Conservation (phyloP, 1,284 basidiomycete genomes). For the Pulveroboletus ridleyi region DNA sequence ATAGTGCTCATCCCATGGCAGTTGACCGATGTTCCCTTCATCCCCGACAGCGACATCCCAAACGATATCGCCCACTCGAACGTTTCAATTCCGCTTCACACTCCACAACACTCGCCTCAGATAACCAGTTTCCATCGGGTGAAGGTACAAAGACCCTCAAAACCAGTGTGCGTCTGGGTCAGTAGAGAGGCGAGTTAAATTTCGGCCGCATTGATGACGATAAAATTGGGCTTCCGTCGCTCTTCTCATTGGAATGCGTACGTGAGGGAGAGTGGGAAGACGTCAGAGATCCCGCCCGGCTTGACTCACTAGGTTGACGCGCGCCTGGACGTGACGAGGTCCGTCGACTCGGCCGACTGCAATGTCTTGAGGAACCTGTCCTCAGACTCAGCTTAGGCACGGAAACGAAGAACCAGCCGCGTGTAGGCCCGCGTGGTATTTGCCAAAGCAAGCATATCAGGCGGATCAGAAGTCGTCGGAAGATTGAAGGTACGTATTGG, state of each 20-base stretch:
- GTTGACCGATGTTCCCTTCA: constrained; percentile 78
- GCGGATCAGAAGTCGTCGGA: constrained; percentile 26
- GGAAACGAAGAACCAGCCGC: constrained; percentile 73
- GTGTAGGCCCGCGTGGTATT: constrained; percentile 73
- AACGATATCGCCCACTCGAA: constrained; percentile 76
- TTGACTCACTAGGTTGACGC: constrained; percentile 44
- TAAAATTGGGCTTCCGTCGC: constrained; percentile 17
- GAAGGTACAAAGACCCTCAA: constrained; percentile 82
- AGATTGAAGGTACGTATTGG: constrained; percentile 59
- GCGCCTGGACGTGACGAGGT: constrained; percentile 22
- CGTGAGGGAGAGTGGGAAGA: constrained; percentile 49
- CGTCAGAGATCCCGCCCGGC: constrained; percentile 70
- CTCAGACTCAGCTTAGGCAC: constrained; percentile 73
- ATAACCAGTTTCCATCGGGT: constrained; percentile 83
- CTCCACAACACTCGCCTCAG: constrained; percentile 76
- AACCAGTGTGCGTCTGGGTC: constrained; percentile 70
- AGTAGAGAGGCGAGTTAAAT: constrained; percentile 75
- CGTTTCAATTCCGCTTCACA: constrained; percentile 80
- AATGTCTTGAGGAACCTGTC: constrained; percentile 36
- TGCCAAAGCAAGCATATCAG: constrained; percentile 55
- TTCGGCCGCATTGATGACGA: constrained; percentile 25
- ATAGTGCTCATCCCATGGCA: constrained; percentile 86
- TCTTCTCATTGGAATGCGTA: constrained; percentile 42
- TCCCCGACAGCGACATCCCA: constrained; percentile 86
- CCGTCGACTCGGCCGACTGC: constrained; percentile 15